Evolutionary conservation across 129 eudicot species (phyloP), one percentile per base, ranked within the genome.

Genomic region (Flaveria brownii): DNA sequence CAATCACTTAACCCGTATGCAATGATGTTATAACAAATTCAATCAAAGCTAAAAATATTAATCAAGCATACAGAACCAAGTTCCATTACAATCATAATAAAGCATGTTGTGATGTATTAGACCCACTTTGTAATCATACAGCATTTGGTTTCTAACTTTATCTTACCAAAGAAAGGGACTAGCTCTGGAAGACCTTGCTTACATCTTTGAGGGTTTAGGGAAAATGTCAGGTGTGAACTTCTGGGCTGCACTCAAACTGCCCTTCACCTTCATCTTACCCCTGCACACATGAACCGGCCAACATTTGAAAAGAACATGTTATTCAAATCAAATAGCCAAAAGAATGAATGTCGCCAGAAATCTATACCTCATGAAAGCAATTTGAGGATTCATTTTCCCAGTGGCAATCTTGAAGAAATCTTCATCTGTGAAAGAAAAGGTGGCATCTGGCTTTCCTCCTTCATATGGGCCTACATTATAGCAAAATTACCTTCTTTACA

Each of bases 391-490:
- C 86, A 82, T 82, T 54, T 82, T 77, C 23, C 86, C 86, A 4
- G 86, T 72, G 1, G 86, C 82, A 45, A 82, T 81, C 59, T 90
- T 88, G 12, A 85, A 13, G 20, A 93, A 93, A 82, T 90, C 96
- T 28, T 83, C 90, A 84, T 93, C 98, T 10, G 91, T 93, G 82
- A 90, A 93, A 42, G 97, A 88, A 82, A 90, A 93, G 3, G 92
- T 90, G 16, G 98, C 96, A 81, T 90, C 96, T 1, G 97, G 97
- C 79, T 90, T 93, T 81, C 98, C 97, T 52, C 89, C 98, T 77
- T 90, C 93, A 55, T 85, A 88, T 41, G 84, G 75, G 17, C 98
- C 98, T 93, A 33, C 30, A 60, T 46, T 12, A 4, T 49, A 49
- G 54, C 54, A 4, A 1, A 12, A 13, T 49, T 49, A 49, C 54